Evolutionary conservation across 352 stramenopile genomes (phyloP).

Genomic region (Globisporangium yorkense): DNA sequence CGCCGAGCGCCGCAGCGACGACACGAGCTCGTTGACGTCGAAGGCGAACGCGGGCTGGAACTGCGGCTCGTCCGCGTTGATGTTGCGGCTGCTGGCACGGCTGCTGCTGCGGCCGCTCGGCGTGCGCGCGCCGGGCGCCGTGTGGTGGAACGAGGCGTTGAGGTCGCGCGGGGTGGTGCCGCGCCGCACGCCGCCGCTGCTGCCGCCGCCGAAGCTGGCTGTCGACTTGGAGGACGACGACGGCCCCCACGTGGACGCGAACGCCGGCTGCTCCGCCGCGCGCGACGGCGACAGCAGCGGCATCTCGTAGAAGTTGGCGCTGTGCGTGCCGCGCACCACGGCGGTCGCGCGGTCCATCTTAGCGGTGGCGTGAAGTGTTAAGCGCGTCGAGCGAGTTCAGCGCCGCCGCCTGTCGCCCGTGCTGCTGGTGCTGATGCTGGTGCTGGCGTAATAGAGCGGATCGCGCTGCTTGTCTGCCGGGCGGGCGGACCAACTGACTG

Average conservation of each 20-base stretch:
- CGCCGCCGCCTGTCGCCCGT: too few species aligned
- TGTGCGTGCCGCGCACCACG: constrained; percentile 50
- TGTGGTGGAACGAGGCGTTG: constrained; percentile 30
- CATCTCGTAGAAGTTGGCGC: constrained; percentile 59
- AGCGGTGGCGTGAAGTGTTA: background rate
- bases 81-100: background rate
- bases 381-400: background rate
- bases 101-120: constrained; percentile 9
- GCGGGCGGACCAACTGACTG: background rate
- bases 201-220: background rate
- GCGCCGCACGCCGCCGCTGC: constrained; percentile 26
- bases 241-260: constrained; percentile 15
- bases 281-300: constrained; percentile 23
- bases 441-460: background rate
- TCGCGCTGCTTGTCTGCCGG: background rate
- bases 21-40: constrained; percentile 50
- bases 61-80: constrained; percentile 13
- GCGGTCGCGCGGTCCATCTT: constrained; percentile 31
- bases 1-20: constrained; percentile 12
- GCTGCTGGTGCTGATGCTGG: background rate
- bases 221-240: constrained; percentile 16
- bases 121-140: background rate
- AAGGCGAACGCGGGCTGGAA: constrained; percentile 52
- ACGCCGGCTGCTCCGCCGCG: constrained; percentile 4
- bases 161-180: constrained; percentile 28